phyloP scores from a whole-genome alignment of 2,329 filamentous ascomycete species.

The Boeremia lycopersici region DNA sequence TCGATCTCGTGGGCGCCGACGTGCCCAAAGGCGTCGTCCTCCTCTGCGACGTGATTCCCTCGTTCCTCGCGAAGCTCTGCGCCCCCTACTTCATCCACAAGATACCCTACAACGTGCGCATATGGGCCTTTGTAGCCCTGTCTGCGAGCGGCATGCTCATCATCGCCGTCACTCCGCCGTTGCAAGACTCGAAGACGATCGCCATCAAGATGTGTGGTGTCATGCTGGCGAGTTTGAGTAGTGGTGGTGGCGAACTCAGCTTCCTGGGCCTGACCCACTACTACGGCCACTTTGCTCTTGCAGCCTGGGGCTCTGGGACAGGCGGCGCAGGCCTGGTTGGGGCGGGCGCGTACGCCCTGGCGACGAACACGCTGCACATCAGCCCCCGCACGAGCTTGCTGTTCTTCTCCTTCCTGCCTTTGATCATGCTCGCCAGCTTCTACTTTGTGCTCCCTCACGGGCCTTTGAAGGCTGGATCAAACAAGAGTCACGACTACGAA shows the following conservation, averaged over 20 bases:
- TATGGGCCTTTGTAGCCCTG: conserved; percentile 74
- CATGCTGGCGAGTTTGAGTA: conserved; percentile 81
- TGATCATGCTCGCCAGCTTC: conserved; percentile 84
- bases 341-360: conserved; percentile 76
- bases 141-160: conserved; percentile 88
- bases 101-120: conserved; percentile 78
- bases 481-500: conserved; percentile 59
- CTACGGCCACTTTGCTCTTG: conserved; percentile 85
- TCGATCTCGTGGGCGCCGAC: conserved; percentile 86
- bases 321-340: conserved; percentile 87
- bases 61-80: conserved; percentile 84
- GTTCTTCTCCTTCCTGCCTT: conserved; percentile 77
- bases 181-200: conserved; percentile 64
- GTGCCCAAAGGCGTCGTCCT: conserved; percentile 92
- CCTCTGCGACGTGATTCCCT: conserved; percentile 89
- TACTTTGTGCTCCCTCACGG: conserved; percentile 77
- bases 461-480: conserved; percentile 60
- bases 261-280: conserved; percentile 92
- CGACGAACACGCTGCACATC: conserved; percentile 80
- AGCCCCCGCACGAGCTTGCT: conserved; percentile 76
- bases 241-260: conserved; percentile 85
- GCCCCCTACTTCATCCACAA: conserved; percentile 93
- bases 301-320: conserved; percentile 91
- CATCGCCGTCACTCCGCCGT: conserved; percentile 76
- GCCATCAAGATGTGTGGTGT: conserved; percentile 81